A percentile compares a stretch with the other conserved stretches of the same genome.
phyloP scores from a whole-genome alignment of 2,329 filamentous ascomycete species.

The Lecanosticta acicola region DNA sequence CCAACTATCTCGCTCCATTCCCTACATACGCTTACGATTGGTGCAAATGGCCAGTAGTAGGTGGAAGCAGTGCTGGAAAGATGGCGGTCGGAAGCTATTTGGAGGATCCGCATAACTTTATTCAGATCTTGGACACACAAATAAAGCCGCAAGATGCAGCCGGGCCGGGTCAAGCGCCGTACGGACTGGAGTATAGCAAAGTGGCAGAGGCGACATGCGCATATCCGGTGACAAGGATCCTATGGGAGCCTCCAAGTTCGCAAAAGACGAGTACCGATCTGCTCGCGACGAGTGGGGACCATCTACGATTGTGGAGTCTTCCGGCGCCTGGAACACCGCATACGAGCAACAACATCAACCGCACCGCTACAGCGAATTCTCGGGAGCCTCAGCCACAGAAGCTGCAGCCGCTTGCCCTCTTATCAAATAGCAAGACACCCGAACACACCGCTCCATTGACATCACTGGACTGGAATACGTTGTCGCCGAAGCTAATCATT shows the following conservation, averaged over 20 bases:
- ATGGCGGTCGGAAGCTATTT: conserved; percentile 92
- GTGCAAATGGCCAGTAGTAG: conserved; percentile 92
- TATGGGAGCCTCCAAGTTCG: conserved; percentile 93
- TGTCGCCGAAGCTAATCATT: conserved; percentile 94
- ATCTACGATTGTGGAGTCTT: conserved; percentile 88
- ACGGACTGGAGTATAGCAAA: conserved; percentile 82
- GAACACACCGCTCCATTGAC: conserved; percentile 96
- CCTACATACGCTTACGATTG: conserved; percentile 95
- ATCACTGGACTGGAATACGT: conserved; percentile 95
- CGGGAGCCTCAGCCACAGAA: conserved; percentile 63
- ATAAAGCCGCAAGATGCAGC: conserved; percentile 64
- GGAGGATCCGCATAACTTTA: conserved; percentile 98
- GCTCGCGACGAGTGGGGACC: conserved; percentile 89
- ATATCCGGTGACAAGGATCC: conserved; percentile 87
- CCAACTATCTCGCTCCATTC: conserved; percentile 92
- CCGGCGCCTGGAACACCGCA: conserved; percentile 45
- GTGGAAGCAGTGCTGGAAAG: conserved; percentile 75
- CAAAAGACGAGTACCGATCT: conserved; percentile 95
- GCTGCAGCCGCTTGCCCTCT: conserved; percentile 80
- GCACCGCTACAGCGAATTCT: conserved; percentile 56
- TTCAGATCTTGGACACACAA: conserved; percentile 93
- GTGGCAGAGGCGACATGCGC: conserved; percentile 95
- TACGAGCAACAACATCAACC: conserved; percentile 57
- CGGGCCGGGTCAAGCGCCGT: conserved; percentile 63
- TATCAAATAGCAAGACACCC: conserved; percentile 97